Base-by-base conservation (phyloP, 495 filamentous ascomycete species). In the Penicillium herquei region DNA sequence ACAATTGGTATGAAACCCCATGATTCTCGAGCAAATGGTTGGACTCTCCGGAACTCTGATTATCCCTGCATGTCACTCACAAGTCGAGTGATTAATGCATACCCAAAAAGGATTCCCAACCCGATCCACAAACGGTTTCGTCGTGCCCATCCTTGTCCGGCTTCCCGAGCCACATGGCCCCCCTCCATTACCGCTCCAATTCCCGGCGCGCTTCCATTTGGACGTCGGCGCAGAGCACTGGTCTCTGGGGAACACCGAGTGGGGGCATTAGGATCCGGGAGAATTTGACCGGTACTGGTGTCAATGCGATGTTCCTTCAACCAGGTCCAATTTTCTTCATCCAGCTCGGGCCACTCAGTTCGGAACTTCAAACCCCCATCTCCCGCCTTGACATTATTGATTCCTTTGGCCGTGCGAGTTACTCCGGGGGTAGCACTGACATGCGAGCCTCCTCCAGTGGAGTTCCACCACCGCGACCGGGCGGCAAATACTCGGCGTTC, bases 401-500 rank as follows among this genome's bases (percentile, higher is more conserved):
- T 78, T 0, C 86, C 86, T 54, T 75, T 76, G 31, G 72, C 67
- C 0, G 75, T 72, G 10, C 73, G 67, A 1, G 59, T 70, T 9
- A 82, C 76, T 9, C 80, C 79, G 1, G 75, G 69, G 1, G 72
- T 69, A 12, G 71, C 70, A 51, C 71, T 78, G 32, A 78, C 66
- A 42, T 86, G 85, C 4, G 87, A 90, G n/a, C 94, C 94, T 35
- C 94, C 95, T 17, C 93, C 95, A 1, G 94, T 98, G 30, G 84
- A 87, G 70, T 98, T 98, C 94, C 94, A 98, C 94, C 94, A 98
- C 42, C 90, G 75, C 3, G 89, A 90, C 48, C 90, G 81, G 9
- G 81, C 82, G 1, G 94, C 92, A 18, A 88, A 84, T 58, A 86
- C 81, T 68, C 84, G 86, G 33, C 94, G 84, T 75, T 98, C 92